phyloP scores from a whole-genome alignment of 441 rosid genomes.

The Corymbia calophylla region DNA sequence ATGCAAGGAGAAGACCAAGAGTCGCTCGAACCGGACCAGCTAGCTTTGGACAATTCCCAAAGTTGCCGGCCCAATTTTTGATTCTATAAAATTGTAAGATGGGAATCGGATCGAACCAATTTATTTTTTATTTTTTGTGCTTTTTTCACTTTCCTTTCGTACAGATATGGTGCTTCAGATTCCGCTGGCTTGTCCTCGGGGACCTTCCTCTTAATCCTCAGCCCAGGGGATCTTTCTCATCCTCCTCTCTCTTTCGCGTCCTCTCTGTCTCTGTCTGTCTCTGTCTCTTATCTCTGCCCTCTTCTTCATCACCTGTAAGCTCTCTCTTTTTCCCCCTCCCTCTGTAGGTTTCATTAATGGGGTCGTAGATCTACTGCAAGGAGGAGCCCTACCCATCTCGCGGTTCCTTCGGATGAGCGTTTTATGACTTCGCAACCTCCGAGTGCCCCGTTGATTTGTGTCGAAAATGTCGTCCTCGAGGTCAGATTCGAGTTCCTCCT shows the following conservation, averaged over 20 bases:
- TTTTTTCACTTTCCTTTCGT: too few relatives aligned
- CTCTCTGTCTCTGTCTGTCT: too few relatives aligned
- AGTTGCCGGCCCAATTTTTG: too few relatives aligned
- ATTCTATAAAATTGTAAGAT: too few relatives aligned
- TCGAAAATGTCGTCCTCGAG: not conserved
- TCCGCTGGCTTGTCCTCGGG: too few relatives aligned
- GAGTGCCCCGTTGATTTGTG: not conserved
- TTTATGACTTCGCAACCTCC: not conserved
- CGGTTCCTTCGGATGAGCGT: not conserved
- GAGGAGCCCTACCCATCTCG: not conserved
- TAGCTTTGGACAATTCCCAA: too few relatives aligned
- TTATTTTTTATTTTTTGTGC: too few relatives aligned
- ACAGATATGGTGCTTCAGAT: too few relatives aligned
- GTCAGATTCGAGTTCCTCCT: not conserved
- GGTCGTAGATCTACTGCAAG: not conserved
- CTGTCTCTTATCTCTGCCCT: not conserved
- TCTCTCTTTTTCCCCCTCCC: not conserved
- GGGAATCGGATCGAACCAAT: too few relatives aligned
- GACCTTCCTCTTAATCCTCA: too few relatives aligned
- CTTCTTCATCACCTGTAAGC: not conserved
- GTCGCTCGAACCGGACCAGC: too few relatives aligned
- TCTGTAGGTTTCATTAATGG: not conserved
- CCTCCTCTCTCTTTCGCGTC: not conserved
- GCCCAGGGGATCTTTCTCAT: not conserved
- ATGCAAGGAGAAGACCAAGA: too few relatives aligned